Evolutionary conservation across 768 basidiomycete genomes (phyloP), one percentile per base, ranked within the genome.

Genomic region (Kondoa malvinella): DNA sequence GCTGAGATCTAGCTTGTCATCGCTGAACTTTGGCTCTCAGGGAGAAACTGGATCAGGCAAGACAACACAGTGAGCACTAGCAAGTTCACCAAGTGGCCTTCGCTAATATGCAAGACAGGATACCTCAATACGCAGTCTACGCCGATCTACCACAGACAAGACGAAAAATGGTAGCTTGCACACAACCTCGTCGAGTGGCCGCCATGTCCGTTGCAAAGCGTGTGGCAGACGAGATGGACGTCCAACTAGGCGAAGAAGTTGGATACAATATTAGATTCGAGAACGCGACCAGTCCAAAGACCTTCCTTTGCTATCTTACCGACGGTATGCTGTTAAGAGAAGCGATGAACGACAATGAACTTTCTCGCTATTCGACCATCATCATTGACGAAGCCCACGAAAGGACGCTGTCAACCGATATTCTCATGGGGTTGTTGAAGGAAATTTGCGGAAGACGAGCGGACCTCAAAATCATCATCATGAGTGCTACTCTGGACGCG

Each of bases 331-430:
- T 80, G n/a, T 70, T 76, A 21, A 71, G 74, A 21, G 74, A 75
- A 79, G 92, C 91, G 2, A 99, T 96, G 92, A 89, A 92, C 78
- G 94, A 97, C 77, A 87, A 89, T 8, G 82, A 84, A 25, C 83
- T 97, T 50, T 80, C 82, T 30, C 85, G 92, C 2, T 99, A 99
- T 77, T 94, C 90, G 25, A 96, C 94, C 26, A 92, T 99, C 78
- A 97, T 99, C 74, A 84, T 97, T 67, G 95, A 99, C 77, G 95
- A 99, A 79, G 95, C 91, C 3, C 95, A 99, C 80, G 95, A 99
- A 80, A 87, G 94, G 70, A 97, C 95, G 0, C 83, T 96, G 56
- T 90, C 95, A 0, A 97, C 94, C 33, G 95, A 99, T 79, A 92
- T 97, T 74, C 85, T 99, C 34, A 97, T 99, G 92, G 92, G 94